These are phyloP conservation scores for Maudiozyma pseudohumilis DNA, from an alignment of 805 yeast genomes.

Conservation along the genomic window DNA sequence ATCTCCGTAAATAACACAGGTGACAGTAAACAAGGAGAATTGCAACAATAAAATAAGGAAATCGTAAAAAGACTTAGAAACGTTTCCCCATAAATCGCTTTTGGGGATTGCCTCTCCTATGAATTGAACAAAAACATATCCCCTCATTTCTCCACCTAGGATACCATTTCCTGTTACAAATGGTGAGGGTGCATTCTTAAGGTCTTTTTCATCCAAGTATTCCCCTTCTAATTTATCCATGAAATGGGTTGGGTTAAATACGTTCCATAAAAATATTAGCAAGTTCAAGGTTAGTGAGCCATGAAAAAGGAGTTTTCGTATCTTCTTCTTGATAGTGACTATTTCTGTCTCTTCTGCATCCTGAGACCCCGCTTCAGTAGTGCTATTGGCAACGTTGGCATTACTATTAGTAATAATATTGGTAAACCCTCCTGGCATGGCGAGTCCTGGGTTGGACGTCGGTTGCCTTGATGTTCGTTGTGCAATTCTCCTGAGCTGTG, in stretches of 20 bases:
- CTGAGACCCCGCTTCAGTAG: conserved; percentile 1
- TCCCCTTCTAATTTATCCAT: conserved; percentile 26
- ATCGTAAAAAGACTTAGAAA: conserved; percentile 22
- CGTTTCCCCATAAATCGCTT: conserved; percentile 27
- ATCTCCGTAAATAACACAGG: conserved; percentile 23
- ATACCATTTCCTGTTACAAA: conserved; percentile 18
- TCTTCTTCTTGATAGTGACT: conserved; percentile 12
- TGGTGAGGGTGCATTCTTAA: conserved; percentile 26
- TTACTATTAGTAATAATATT: neutral
- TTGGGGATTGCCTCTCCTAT: conserved; percentile 38
- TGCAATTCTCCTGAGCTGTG: conserved; percentile 16
- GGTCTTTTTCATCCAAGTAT: conserved; percentile 14
- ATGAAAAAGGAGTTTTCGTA: conserved; percentile 19
- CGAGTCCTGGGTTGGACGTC: conserved; percentile 3
- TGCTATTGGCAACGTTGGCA: neutral
- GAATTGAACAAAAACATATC: conserved; percentile 34
- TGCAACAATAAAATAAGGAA: conserved; percentile 22
- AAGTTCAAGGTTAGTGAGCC: conserved; percentile 19
- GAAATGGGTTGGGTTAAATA: conserved; percentile 30
- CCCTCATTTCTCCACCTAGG: conserved; percentile 26
- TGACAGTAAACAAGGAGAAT: conserved; percentile 17
- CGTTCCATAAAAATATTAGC: conserved; percentile 11
- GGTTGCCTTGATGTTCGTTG: conserved; percentile 7
- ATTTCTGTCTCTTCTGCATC: conserved; percentile 3
- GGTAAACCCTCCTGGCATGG: conserved; percentile 19